Evolutionary conservation across 306 rosid genomes (phyloP).

Genomic region (Dryas drummondii): DNA sequence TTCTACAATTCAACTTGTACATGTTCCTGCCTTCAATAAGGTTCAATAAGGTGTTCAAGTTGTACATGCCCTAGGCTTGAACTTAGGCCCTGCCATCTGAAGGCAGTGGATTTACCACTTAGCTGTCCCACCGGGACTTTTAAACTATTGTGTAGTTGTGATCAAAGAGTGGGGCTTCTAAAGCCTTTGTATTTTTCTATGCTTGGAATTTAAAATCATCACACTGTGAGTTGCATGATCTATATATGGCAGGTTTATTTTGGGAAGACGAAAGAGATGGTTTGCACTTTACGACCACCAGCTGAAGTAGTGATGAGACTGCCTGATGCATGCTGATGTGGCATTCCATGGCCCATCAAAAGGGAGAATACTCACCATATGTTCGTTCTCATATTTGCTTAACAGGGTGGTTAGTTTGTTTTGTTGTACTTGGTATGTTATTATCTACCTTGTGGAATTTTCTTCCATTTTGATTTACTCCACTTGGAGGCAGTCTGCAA

Average conservation of each 20-base stretch:
- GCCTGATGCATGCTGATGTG: slow-evolving; percentile 53
- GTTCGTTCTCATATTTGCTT: slow-evolving; percentile 25
- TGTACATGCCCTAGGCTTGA: neutral
- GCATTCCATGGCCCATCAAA: slow-evolving; percentile 4
- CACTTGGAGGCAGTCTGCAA: neutral
- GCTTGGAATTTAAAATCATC: neutral
- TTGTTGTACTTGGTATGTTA: neutral
- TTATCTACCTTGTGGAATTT: neutral
- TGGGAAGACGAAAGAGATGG: slow-evolving; percentile 99
- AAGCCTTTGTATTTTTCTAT: neutral
- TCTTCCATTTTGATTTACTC: neutral
- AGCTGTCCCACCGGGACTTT: neutral
- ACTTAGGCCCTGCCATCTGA: neutral
- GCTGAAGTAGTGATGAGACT: slow-evolving; percentile 78
- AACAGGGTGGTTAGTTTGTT: neutral
- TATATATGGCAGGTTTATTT: slow-evolving; percentile 69
- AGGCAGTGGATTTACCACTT: neutral
- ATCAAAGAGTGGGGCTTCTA: neutral
- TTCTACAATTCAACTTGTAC: neutral
- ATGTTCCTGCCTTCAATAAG: neutral
- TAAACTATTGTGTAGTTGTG: neutral
- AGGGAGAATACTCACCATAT: slow-evolving; percentile 13
- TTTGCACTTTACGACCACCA: slow-evolving; percentile 93
- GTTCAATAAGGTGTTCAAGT: neutral
- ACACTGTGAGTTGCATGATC: neutral